A percentile compares a stretch with the other conserved stretches of the same genome.
Evolutionary conservation across 2,329 filamentous ascomycete species (phyloP).

Genomic region (Epicoccum sorghinum): DNA sequence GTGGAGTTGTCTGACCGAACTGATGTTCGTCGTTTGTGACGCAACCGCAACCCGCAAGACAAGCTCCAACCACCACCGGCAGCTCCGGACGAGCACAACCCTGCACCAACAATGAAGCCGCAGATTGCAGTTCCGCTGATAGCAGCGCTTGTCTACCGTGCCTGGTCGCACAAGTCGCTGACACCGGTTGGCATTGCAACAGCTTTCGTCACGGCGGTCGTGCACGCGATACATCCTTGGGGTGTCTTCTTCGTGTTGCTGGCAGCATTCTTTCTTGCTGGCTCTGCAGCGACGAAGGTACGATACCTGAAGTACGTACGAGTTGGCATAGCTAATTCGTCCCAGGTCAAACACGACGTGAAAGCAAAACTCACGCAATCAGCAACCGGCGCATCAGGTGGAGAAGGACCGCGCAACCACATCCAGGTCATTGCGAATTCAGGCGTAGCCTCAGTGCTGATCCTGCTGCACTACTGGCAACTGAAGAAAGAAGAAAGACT

Average conservation of each 20-base stretch:
- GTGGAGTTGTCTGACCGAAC: background rate
- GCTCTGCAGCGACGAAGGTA: conserved; percentile 83
- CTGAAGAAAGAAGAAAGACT: conserved; percentile 47
- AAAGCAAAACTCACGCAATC: conserved; percentile 83
- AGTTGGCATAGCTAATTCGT: background rate
- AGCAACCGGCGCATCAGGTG: conserved; percentile 73
- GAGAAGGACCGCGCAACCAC: conserved; percentile 82
- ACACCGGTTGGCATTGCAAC: conserved; percentile 76
- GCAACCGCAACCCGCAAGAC: background rate
- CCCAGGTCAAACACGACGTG: conserved; percentile 80
- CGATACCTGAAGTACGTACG: background rate
- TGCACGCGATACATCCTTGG: conserved; percentile 92
- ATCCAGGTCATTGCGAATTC: conserved; percentile 93
- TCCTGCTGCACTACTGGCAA: conserved; percentile 58
- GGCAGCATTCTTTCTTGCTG: conserved; percentile 83
- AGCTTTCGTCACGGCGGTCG: conserved; percentile 73
- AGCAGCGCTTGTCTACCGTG: conserved; percentile 48
- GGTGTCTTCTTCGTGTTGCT: conserved; percentile 87
- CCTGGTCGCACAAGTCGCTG: conserved; percentile 63
- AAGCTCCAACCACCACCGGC: conserved; percentile 20
- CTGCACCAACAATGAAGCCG: conserved; percentile 34
- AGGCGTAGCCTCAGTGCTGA: conserved; percentile 72
- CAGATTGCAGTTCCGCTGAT: conserved; percentile 42
- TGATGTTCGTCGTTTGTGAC: conserved; percentile 12
- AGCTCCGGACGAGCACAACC: conserved; percentile 10